Evolutionary conservation across 148 eudicot genomes (phyloP).

Genomic region (Tetragonia tetragonoides): DNA sequence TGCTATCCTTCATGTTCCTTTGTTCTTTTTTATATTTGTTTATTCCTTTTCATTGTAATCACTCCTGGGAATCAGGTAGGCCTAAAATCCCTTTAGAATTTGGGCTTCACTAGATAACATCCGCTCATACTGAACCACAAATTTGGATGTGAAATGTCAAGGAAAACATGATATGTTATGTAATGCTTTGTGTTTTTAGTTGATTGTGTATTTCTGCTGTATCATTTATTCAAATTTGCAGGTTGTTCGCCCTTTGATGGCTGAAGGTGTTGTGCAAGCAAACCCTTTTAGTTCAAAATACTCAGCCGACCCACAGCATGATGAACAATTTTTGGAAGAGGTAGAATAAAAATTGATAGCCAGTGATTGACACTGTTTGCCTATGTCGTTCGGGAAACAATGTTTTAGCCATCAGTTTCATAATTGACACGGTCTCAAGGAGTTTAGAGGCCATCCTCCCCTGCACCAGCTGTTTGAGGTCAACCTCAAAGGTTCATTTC

Average conservation of each 20-base stretch:
- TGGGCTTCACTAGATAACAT: not conserved
- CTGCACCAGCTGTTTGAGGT: not conserved
- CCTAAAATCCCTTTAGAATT: not conserved
- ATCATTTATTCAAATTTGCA: conserved; percentile 24
- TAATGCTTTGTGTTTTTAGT: not conserved
- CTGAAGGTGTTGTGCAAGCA: conserved; percentile 49
- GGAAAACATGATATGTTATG: not conserved
- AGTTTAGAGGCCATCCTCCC: not conserved
- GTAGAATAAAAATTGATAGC: conserved; percentile 23
- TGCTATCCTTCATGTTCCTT: too few relatives aligned
- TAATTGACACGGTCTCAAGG: not conserved
- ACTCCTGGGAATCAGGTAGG: too few relatives aligned
- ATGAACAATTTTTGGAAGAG: conserved; percentile 54
- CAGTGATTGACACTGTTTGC: not conserved
- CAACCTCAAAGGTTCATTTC: not conserved
- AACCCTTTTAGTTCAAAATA: conserved; percentile 33
- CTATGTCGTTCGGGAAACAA: conserved; percentile 2
- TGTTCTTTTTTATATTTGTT: too few relatives aligned
- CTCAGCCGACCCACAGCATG: conserved; percentile 30
- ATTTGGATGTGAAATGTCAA: not conserved
- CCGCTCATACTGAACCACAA: not conserved
- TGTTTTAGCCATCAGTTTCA: not conserved
- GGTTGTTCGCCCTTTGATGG: conserved; percentile 62
- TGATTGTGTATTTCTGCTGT: not conserved
- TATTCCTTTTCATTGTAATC: too few relatives aligned